phyloP scores from a whole-genome alignment of 495 filamentous ascomycete genomes.

The Ramalina intermedia region DNA sequence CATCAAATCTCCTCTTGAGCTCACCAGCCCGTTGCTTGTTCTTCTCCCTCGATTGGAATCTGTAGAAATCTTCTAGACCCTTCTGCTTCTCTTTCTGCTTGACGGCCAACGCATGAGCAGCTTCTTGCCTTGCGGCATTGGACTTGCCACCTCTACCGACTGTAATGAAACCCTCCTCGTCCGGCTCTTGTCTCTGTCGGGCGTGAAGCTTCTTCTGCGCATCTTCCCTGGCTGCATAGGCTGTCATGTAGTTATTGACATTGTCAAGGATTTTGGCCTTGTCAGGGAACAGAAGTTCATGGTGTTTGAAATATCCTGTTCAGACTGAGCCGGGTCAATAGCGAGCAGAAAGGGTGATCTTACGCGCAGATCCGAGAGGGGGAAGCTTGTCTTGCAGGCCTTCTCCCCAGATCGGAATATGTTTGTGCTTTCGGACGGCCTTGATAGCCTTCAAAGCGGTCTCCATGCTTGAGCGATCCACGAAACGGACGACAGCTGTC shows the following conservation, averaged over 20 bases:
- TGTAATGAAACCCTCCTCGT: constrained; percentile 91
- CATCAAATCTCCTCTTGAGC: constrained; percentile 40
- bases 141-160: constrained; percentile 62
- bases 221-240: constrained; percentile 52
- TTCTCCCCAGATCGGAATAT: constrained; percentile 50
- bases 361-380: constrained; percentile 41
- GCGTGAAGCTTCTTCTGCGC: constrained; percentile 48
- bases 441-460: constrained; percentile 56
- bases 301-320: constrained; percentile 43
- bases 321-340: neutral
- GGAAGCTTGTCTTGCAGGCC: constrained; percentile 39
- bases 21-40: constrained; percentile 67
- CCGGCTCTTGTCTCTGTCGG: constrained; percentile 55
- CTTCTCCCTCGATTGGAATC: constrained; percentile 83
- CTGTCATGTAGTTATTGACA: constrained; percentile 70
- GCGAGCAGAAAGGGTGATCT: neutral
- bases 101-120: constrained; percentile 55
- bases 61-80: constrained; percentile 70
- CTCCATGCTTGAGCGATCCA: constrained; percentile 61
- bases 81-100: constrained; percentile 58
- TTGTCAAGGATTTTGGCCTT: constrained; percentile 45
- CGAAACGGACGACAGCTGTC: constrained; percentile 67
- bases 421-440: constrained; percentile 42
- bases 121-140: constrained; percentile 60
- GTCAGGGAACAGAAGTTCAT: constrained; percentile 54